A percentile compares a stretch with the other conserved stretches of the same genome.
These are phyloP conservation scores for Pythium rhizo-oryzae DNA, from an alignment of 352 stramenopile genomes.

Conservation along the genomic window DNA sequence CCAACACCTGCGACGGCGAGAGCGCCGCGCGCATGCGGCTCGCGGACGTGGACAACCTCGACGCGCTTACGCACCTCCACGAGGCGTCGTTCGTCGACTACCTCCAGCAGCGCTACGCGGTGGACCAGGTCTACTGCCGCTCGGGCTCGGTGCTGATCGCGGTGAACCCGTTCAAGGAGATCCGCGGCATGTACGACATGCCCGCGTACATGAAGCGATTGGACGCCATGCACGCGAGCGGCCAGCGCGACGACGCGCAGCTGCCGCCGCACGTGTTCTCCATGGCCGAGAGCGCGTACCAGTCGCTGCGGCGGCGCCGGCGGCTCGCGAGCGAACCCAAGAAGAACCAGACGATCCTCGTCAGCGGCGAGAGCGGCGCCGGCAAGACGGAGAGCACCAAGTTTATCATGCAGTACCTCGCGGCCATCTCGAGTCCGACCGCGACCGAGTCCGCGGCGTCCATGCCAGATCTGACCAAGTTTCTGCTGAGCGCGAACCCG, in stretches of 20 bases:
- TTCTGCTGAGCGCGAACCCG: conserved; percentile 84
- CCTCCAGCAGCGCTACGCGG: conserved; percentile 66
- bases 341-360: conserved; percentile 83
- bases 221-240: conserved; percentile 12
- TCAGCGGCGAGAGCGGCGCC: conserved; percentile 85
- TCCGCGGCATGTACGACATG: conserved; percentile 70
- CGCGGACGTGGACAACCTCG: conserved; percentile 67
- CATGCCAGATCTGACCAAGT: conserved; percentile 25
- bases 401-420: conserved; percentile 91
- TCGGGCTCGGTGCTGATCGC: conserved; percentile 75
- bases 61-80: conserved; percentile 76
- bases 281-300: conserved; percentile 73
- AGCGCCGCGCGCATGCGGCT: conserved; percentile 35
- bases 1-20: conserved; percentile 33
- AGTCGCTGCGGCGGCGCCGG: conserved; percentile 42
- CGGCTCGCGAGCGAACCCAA: conserved; percentile 42
- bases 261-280: conserved; percentile 83
- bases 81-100: conserved; percentile 83
- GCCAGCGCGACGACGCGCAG: conserved; percentile 33
- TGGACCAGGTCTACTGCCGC: conserved; percentile 79
- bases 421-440: conserved; percentile 39
- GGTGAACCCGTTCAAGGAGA: conserved; percentile 81
- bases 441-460: background rate
- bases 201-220: conserved; percentile 35
- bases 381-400: conserved; percentile 91